Percentiles rank a stretch among this genome's conserved stretches.
Conservation (phyloP, 2,329 filamentous ascomycete species). For the Pseudocercospora fijiensis region DNA sequence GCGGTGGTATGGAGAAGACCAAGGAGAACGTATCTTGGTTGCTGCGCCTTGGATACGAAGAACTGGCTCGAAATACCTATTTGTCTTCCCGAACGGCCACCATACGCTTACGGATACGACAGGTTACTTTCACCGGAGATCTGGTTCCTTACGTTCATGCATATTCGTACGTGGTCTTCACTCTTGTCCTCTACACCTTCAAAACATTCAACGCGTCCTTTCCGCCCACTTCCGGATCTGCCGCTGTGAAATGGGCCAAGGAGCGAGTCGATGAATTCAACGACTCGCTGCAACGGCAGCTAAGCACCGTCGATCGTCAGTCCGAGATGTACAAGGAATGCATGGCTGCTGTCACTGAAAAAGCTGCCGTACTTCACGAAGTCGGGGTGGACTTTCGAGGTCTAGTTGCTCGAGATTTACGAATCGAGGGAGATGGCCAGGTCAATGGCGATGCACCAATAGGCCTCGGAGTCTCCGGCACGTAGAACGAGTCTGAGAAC, state of each 20-base stretch:
- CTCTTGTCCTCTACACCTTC: conserved; percentile 88
- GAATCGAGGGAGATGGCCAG: conserved; percentile 9
- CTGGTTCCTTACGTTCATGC: conserved; percentile 92
- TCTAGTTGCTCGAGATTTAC: conserved; percentile 64
- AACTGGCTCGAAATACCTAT: conserved; percentile 83
- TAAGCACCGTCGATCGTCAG: conserved; percentile 79
- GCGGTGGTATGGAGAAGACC: conserved; percentile 73
- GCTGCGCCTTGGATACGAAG: conserved; percentile 82
- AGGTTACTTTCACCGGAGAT: conserved; percentile 93
- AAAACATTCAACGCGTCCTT: conserved; percentile 50
- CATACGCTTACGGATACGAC: conserved; percentile 78
- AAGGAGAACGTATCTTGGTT: conserved; percentile 82
- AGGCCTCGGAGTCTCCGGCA: conserved; percentile 18
- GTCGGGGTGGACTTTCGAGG: conserved; percentile 89
- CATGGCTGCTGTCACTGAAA: conserved; percentile 75
- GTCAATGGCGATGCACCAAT: conserved; percentile 7
- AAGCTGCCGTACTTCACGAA: conserved; percentile 75
- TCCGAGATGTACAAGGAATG: conserved; percentile 78
- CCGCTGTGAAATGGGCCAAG: conserved; percentile 98
- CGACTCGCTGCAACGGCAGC: conserved; percentile 72
- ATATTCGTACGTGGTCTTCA: conserved; percentile 93
- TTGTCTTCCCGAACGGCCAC: conserved; percentile 73
- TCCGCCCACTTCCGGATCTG: conserved; percentile 83
- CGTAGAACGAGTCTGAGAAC: neutral
- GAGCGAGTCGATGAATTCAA: conserved; percentile 92